Evolutionary conservation across 108 stramenopile species (phyloP), one percentile per base, ranked within the genome.

Genomic region (Hondaea fermentalgiana): DNA sequence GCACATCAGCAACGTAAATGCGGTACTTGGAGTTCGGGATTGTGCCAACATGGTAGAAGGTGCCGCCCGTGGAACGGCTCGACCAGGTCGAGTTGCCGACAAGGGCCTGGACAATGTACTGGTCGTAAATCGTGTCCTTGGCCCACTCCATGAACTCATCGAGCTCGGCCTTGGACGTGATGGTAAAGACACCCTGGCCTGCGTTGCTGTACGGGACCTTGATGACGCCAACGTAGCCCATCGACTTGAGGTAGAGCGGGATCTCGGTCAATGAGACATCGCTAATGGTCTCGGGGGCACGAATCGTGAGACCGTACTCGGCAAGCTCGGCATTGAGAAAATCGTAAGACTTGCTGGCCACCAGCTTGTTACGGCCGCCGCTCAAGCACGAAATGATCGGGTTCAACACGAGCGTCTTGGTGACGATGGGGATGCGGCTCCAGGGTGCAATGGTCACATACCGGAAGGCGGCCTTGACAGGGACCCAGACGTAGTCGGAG

Each of bases 371-470:
- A 43, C 90, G 60, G 23, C 90, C 90, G 29, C 90, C 90, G 19
- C 76, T 59, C 60, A 90, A 59, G 88, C 90, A 90, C 28, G 87
- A 58, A n/a, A 90, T 87, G 71, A 90, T 71, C 4, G 76, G 76
- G 51, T 83, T 83, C 10, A 83, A 45, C 19, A 83, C 51, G 12
- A 83, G 51, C 17, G 76, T 83, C 51, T 83, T 83, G 72, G 72
- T 76, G 43, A 58, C 49, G 44, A 90, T 47, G 64, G 90, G 90
- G 69, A 90, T 44, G 44, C 88, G 88, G 21, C 76, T 72, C 90
- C 90, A 90, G 16, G 90, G 90, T 12, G 60, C n/a, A 59, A 87
- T 87, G 57, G 90, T 90, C n/a, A 90, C 90, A 72, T 90, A 90
- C 10, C 90, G 88, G 72, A 88, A 90, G 25, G 87, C 87, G 8